Percentiles rank a stretch among this genome's conserved stretches.
These are phyloP conservation scores for Boletellus ananiceps DNA, from an alignment of 768 basidiomycete species.

Conservation along the genomic window DNA sequence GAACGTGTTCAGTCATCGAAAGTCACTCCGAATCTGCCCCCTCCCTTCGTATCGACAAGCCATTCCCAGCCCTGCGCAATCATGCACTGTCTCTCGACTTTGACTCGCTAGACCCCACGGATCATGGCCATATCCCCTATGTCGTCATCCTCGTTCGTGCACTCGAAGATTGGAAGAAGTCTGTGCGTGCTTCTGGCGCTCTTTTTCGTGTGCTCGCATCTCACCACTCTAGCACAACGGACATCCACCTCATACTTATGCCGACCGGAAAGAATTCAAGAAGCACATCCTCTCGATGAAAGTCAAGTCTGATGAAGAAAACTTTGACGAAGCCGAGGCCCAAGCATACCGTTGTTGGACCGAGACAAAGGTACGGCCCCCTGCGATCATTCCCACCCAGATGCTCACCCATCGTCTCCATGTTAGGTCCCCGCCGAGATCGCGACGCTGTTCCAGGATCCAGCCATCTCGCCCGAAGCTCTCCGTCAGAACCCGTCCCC, in stretches of 20 bases:
- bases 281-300: constrained; percentile 55
- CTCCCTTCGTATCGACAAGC: constrained; percentile 81
- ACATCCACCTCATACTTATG: constrained; percentile 44
- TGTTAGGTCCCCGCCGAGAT: constrained; percentile 65
- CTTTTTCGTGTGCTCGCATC: background rate
- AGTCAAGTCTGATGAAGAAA: constrained; percentile 85
- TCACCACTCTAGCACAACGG: constrained; percentile 56
- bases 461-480: constrained; percentile 41
- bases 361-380: constrained; percentile 38
- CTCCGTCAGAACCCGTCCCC: constrained; percentile 47
- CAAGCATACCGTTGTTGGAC: constrained; percentile 84
- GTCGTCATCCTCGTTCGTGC: constrained; percentile 83
- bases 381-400: background rate
- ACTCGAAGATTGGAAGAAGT: constrained; percentile 76
- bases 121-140: constrained; percentile 88
- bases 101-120: constrained; percentile 76
- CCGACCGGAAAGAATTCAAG: constrained; percentile 80
- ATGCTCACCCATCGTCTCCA: background rate
- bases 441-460: constrained; percentile 56
- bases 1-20: constrained; percentile 63
- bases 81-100: constrained; percentile 72
- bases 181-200: constrained; percentile 42
- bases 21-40: constrained; percentile 74
- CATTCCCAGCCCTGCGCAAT: constrained; percentile 78
- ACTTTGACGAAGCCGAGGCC: constrained; percentile 90